Evolutionary conservation across 306 rosid species (phyloP), one percentile per base, ranked within the genome.

Genomic region (Ormosia emarginata): DNA sequence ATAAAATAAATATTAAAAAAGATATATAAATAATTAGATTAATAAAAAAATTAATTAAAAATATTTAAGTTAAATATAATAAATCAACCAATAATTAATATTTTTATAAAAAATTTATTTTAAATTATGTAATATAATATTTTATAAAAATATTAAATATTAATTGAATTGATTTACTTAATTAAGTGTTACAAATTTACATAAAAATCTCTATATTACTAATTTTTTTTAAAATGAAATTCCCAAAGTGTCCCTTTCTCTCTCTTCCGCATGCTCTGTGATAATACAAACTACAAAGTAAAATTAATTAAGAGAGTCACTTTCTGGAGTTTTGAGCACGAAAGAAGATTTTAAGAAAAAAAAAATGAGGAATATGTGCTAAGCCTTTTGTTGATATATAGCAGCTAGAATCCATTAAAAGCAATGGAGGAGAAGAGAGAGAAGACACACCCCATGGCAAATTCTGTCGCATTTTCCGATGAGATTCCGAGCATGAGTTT

Each of bases 341-440:
- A 6, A 77, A 77, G 77, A 85, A 82, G 56, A 73, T 37, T 53
- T 33, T 4, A n/a, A 9, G 0, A 2, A 49, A 2, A 43, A 5
- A 29, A 56, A 32, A 83, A 83, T 72, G 90, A 78, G 67, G 89
- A 91, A 86, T 87, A 89, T 87, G 86, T 86, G 80, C 85, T 36
- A 72, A 79, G 71, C 41, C 32, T 50, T 57, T 52, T 44, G 32
- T 57, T n/a, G 14, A 49, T 58, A 74, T 32, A 83, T 18, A 65
- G 66, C 73, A 67, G 29, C 18, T 32, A 43, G 30, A 36, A 13
- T 11, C 56, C 2, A 69, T 7, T 36, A 58, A 64, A 63, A 71
- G 47, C 70, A 64, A 92, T 88, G 97, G 90, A 94, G 89, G 89
- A 87, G 79, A 87, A 85, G 86, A 88, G 84, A 78, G 81, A 78